These are phyloP conservation scores for Aureobasidium sp. DNA, from an alignment of 2,329 filamentous ascomycete genomes.

Conservation along the genomic window DNA sequence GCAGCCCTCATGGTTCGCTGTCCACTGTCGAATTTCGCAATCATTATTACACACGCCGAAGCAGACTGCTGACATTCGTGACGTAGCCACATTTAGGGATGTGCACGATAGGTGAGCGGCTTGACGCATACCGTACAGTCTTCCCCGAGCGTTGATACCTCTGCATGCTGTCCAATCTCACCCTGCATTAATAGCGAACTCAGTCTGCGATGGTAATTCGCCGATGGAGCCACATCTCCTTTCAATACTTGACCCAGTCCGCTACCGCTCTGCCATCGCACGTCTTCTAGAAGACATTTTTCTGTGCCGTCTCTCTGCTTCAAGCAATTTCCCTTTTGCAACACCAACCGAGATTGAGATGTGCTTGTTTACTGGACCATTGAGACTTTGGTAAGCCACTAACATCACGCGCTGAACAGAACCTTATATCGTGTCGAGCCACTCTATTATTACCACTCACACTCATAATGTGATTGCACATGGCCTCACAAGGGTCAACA, in stretches of 20 bases:
- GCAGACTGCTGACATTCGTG: conserved; percentile 3
- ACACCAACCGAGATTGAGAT: conserved; percentile 12
- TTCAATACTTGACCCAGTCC: background rate
- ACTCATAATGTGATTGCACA: background rate
- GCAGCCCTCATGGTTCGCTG: background rate
- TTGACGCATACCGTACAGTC: background rate
- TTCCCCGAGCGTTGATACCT: background rate
- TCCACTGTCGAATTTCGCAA: conserved; percentile 1
- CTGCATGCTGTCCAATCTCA: conserved; percentile 6
- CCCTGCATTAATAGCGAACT: conserved; percentile 6
- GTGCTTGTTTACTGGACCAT: conserved; percentile 1
- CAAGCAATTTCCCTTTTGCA: conserved; percentile 12
- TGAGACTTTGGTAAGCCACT: conserved; percentile 9
- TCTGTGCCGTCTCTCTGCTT: conserved; percentile 5
- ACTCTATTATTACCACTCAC: background rate
- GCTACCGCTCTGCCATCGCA: conserved; percentile 1
- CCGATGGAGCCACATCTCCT: conserved; percentile 5
- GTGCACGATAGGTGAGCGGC: background rate
- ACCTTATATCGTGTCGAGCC: background rate
- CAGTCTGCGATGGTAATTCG: conserved; percentile 2
- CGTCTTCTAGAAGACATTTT: background rate
- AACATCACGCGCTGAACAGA: conserved; percentile 5
- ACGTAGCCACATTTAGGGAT: background rate
- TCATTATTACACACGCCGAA: background rate
- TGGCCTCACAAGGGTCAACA: background rate